These are phyloP conservation scores for Lentinula boryana DNA, from an alignment of 768 basidiomycete species.

Conservation along the genomic window DNA sequence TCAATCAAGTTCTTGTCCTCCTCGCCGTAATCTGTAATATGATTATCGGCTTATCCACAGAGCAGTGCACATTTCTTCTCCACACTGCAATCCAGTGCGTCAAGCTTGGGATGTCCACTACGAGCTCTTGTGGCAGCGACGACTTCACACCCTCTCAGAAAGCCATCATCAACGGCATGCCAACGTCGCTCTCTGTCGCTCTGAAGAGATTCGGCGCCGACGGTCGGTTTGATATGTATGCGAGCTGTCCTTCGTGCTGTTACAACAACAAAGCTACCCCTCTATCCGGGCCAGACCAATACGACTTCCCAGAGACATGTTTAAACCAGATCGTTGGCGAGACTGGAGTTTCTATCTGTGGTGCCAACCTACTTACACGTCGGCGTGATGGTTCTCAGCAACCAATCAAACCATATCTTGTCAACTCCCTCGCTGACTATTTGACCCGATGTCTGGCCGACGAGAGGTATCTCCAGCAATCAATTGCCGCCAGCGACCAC, in stretches of 20 bases:
- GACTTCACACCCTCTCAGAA: neutral
- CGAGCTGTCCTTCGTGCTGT: neutral
- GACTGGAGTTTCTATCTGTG: neutral
- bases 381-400: neutral
- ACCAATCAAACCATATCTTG: conserved; percentile 15
- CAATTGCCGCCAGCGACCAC: no score
- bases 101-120: conserved; percentile 7
- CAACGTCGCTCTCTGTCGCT: neutral
- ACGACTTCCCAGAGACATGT: conserved; percentile 7
- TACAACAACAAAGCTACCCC: neutral
- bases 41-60: conserved; percentile 9
- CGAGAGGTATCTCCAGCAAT: no score
- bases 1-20: conserved; percentile 7
- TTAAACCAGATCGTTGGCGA: neutral
- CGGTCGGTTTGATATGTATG: neutral
- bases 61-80: conserved; percentile 11
- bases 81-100: conserved; percentile 2
- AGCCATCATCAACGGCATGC: neutral
- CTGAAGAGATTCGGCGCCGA: neutral
- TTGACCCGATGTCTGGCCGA: no score
- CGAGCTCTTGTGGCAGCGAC: neutral
- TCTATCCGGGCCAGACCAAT: neutral
- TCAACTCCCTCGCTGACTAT: no score
- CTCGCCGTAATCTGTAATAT: conserved; percentile 10
- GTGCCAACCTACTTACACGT: neutral